Conservation (phyloP, 1,284 basidiomycete species). For the Moesziomyces sp. region DNA sequence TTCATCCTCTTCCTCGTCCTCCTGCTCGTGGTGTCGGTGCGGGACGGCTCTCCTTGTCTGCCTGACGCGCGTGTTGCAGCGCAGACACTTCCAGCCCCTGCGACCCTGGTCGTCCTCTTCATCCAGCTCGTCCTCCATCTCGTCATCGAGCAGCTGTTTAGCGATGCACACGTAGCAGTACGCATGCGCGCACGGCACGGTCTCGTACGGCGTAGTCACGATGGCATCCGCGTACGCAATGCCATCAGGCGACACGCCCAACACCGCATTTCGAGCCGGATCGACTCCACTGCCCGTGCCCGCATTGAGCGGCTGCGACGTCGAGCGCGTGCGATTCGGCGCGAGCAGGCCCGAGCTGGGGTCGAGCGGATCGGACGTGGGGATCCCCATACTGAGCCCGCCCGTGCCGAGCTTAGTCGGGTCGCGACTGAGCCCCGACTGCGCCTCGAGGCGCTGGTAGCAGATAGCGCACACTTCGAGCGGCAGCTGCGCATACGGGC, state of each 20-base stretch:
- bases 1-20: slow-evolving; percentile 3
- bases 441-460: slow-evolving; percentile 55
- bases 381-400: slow-evolving; percentile 53
- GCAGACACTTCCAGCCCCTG: slow-evolving; percentile 63
- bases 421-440: slow-evolving; percentile 42
- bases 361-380: slow-evolving; percentile 58
- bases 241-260: slow-evolving; percentile 52
- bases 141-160: slow-evolving; percentile 57
- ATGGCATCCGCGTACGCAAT: slow-evolving; percentile 60
- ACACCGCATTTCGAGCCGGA: slow-evolving; percentile 14
- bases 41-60: slow-evolving; percentile 22
- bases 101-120: slow-evolving; percentile 35
- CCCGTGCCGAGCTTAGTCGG: slow-evolving; percentile 40
- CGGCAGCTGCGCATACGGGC: slow-evolving; percentile 57
- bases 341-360: slow-evolving; percentile 46
- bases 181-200: slow-evolving; percentile 55
- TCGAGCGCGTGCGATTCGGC: slow-evolving; percentile 27
- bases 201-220: slow-evolving; percentile 58
- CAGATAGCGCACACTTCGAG: slow-evolving; percentile 61
- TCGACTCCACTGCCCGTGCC: slow-evolving; percentile 6
- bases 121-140: slow-evolving; percentile 62
- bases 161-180: slow-evolving; percentile 67
- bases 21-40: neutral
- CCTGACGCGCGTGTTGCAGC: slow-evolving; percentile 51
- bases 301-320: slow-evolving; percentile 36